phyloP scores from a whole-genome alignment of 2,329 filamentous ascomycete genomes.

The Byssothecium circinans region DNA sequence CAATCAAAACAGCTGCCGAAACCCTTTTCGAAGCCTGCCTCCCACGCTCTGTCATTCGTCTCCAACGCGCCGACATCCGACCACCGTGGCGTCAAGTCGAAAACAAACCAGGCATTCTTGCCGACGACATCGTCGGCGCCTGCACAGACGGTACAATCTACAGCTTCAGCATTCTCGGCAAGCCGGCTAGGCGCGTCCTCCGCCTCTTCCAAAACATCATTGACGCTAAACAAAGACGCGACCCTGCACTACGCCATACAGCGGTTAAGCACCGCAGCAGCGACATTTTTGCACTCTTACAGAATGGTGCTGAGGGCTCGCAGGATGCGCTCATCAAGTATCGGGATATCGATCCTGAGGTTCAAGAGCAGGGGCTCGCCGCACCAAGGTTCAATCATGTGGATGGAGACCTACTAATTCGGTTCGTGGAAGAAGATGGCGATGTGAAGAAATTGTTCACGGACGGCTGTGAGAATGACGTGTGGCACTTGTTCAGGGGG shows the following conservation, averaged over 20 bases:
- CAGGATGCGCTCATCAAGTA: constrained; percentile 22
- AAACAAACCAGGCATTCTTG: constrained; percentile 42
- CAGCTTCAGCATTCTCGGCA: constrained; percentile 64
- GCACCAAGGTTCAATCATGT: constrained; percentile 39
- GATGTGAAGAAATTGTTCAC: constrained; percentile 19
- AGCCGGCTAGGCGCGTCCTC: constrained; percentile 68
- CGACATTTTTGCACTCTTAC: constrained; percentile 26
- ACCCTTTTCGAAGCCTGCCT: constrained; percentile 49
- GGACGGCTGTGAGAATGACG: constrained; percentile 20
- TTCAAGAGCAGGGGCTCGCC: constrained; percentile 15
- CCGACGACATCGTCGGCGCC: constrained; percentile 53
- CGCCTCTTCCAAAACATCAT: constrained; percentile 70
- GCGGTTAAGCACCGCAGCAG: constrained; percentile 16
- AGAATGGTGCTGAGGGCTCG: constrained; percentile 21
- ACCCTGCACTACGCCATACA: constrained; percentile 15
- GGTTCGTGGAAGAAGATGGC: constrained; percentile 29
- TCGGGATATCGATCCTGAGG: constrained; percentile 30
- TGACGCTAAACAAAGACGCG: constrained; percentile 20
- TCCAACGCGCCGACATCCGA: constrained; percentile 55
- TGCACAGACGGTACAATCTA: constrained; percentile 57
- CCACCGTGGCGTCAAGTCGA: constrained; percentile 34
- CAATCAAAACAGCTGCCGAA: constrained; percentile 26
- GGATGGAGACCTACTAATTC: constrained; percentile 46
- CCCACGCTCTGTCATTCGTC: constrained; percentile 45
- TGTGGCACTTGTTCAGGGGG: constrained; percentile 20